Base-by-base conservation (phyloP, 768 basidiomycete species). In the Pleurotus djamor region DNA sequence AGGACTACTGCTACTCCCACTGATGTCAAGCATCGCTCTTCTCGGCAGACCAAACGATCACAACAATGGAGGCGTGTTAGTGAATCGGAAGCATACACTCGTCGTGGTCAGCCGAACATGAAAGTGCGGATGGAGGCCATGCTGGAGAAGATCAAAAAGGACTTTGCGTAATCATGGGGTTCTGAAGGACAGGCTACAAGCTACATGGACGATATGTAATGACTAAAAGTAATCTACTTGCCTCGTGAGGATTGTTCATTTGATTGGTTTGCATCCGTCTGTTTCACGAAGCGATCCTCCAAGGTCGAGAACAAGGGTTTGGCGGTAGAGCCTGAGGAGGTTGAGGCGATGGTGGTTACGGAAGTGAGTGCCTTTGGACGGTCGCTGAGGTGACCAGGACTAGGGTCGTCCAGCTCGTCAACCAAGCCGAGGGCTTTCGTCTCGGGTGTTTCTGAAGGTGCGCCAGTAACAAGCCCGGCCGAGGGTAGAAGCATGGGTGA, bases 71-170 rank as follows among this genome's bases (percentile, higher is more conserved):
- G 9, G 9, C 52, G 16, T 6, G 9, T 4, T 7, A 13, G 54
- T 9, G 35, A 48, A 50, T 9, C 12, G 8, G 17, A 55, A 45
- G 14, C 62, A 35, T 38, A 36, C 45, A 52, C 61, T 28, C 75
- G 78, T 44, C 71, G 75, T 60, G 79, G 77, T n/a, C 80, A 83
- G 57, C 80, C 82, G 17, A 75, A 81, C 68, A 95, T 96, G 94
- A 90, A 88, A 66, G 72, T 90, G 51, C 86, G 93, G 52, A 96
- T 96, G 92, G 84, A 86, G 61, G 87, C 83, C 33, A 80, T 96
- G 80, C 80, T 96, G 59, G 91, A 93, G 70, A 88, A 89, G 73
- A 94, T 96, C 64, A 89, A 91, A 70, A 65, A 69, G 73, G 41
- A 67, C 73, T 57, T 85, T 69, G 70, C 48, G 36, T 59, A 57